Evolutionary conservation across 2,329 filamentous ascomycete species (phyloP).

Genomic region (Emergomyces pasteurianus): DNA sequence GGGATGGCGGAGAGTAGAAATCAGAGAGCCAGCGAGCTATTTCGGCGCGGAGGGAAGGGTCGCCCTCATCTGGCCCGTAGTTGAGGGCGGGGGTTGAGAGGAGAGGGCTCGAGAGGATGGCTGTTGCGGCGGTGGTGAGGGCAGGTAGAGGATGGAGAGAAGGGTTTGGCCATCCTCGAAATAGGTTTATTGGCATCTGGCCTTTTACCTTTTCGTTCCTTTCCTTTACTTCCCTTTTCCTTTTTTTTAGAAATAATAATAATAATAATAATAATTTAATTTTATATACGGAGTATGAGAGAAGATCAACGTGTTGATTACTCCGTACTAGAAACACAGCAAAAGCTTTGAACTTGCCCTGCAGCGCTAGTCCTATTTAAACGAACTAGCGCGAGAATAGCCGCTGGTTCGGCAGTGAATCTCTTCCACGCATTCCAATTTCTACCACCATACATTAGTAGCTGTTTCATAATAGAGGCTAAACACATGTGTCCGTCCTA

Average conservation of each 20-base stretch:
- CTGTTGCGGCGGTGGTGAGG: slow-evolving; percentile 49
- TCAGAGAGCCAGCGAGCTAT: slow-evolving; percentile 18
- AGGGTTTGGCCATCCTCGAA: slow-evolving; percentile 38
- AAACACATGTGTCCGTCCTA: too few relatives aligned
- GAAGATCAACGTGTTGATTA: too few relatives aligned
- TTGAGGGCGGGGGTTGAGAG: slow-evolving; percentile 54
- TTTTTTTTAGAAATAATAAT: not conserved
- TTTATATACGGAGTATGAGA: too few relatives aligned
- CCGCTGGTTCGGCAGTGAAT: too few relatives aligned
- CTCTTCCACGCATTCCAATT: too few relatives aligned
- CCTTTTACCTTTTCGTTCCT: not conserved
- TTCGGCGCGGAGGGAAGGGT: slow-evolving; percentile 51
- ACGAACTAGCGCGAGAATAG: too few relatives aligned
- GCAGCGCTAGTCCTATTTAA: too few relatives aligned
- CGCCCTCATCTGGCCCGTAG: slow-evolving; percentile 70
- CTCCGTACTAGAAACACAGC: too few relatives aligned
- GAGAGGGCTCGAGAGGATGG: slow-evolving; percentile 48
- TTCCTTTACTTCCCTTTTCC: not conserved
- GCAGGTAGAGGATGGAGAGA: slow-evolving; percentile 53
- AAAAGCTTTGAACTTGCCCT: too few relatives aligned
- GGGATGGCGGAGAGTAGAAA: slow-evolving; percentile 4
- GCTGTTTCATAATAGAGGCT: too few relatives aligned
- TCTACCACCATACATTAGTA: too few relatives aligned
- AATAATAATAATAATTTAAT: too few relatives aligned
- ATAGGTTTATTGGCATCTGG: slow-evolving; percentile 27